Base-by-base conservation (phyloP, 805 yeast genomes). In the Yarrowia sp. region DNA sequence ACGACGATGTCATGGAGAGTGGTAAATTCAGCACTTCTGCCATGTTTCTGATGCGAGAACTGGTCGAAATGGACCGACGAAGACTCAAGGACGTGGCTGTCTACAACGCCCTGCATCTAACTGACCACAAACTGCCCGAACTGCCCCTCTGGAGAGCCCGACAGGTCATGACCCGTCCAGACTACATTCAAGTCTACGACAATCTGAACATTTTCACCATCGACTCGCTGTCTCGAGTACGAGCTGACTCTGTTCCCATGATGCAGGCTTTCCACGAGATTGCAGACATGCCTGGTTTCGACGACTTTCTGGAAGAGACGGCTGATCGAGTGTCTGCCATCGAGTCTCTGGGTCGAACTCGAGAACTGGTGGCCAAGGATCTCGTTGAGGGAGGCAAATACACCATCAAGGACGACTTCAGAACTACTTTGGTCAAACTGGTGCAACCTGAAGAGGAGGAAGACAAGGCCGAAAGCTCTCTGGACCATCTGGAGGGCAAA, bases 181-280 rank as follows among this genome's bases (percentile, higher is more conserved):
- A 90, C 73, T 90, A 83, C 71, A 90, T 90, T 66, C 90, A 89
- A 70, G 77, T 73, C 26, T 88, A 87, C 72, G 96, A 90, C 72
- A 85, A 88, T 68, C 76, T 89, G 68, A 90, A 90, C 73, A 83
- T 90, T 28, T 90, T 90, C 74, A 88, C 96, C 2, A 84, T 90
- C 63, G 95, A 90, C 74, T 83, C 90, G 0, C 81, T 83, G 65
- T 85, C 90, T 0, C 70, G 75, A 28, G 96, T 90, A 2, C 78
- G 88, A 36, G 93, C 96, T 0, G 96, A 90, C 73, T 85, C 90
- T 9, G 88, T 88, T 2, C 92, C 93, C 1, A 89, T 90, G 96
- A 88, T 90, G 96, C 81, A 92, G 69, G 96, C 93, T 5, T 90
- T 90, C 72, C 84, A 88, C 66, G 96, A 90, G 71, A 87, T 90